Evolutionary conservation across 805 yeast species (phyloP), one percentile per base, ranked within the genome.

Genomic region (Cyberlindnera mycetangii): DNA sequence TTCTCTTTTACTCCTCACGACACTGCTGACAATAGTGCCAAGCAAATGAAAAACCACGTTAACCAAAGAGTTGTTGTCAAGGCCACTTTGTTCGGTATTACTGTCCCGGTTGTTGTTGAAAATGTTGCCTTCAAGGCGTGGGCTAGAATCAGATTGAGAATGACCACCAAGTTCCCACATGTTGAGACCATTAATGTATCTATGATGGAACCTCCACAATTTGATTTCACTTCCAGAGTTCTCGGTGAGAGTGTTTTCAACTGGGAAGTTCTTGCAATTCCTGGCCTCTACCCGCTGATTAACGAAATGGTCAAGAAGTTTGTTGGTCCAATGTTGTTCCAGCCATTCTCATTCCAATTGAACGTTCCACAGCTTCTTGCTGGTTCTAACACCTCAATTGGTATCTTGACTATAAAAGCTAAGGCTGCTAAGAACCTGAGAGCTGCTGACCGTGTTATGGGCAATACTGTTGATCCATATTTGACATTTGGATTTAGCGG

Each of bases 1-100:
- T 77, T 85, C 35, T 86, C 97, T 1, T 88, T 90, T 70, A 85
- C 88, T 21, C 99, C 99, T n/a, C 89, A 88, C 65, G 85, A 89
- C 32, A 66, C 79, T 39, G 84, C 85, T 33, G 99, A 93, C 64
- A 70, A 89, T 55, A 88, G 89, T 44, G 80, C 82, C 21, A 87
- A 92, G 58, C 97, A 93, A 65, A 64, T 85, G 65, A 87, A 83
- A 61, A 88, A 82, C 62, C 81, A 80, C 54, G 90, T 89, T 34
- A 89, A 90, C 65, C 95, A 90, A 60, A 79, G 79, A 59, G 74
- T 85, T 35, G 81, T 85, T 30, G 78, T 92, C 31, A 88, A 87
- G 57, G 85, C 85, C 5, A 81, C 79, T 38, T 54, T 89, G n/a
- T 92, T 90, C 64, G 97, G 97, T 19, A 46, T 90, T 33, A 75